Percentiles rank a stretch among this genome's conserved stretches.
These are phyloP conservation scores for Colletotrichum sojae DNA, from an alignment of 2,329 filamentous ascomycete genomes.

Conservation along the genomic window DNA sequence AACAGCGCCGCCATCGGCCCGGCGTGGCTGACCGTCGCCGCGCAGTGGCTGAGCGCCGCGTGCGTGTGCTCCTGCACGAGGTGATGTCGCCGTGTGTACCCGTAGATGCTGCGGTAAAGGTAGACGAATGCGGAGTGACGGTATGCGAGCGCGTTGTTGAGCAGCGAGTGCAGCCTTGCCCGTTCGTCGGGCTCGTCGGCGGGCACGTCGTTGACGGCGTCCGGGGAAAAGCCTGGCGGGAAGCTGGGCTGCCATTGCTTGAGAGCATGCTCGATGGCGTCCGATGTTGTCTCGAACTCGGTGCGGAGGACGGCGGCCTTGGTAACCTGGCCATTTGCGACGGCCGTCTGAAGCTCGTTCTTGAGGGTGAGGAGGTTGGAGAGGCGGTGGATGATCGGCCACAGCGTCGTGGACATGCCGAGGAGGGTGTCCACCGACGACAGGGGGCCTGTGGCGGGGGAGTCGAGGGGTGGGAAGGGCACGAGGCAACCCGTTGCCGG, in stretches of 20 bases:
- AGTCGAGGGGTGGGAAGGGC: constrained; percentile 63
- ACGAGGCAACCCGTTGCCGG: constrained; percentile 62
- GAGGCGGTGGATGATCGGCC: constrained; percentile 74
- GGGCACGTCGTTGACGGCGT: constrained; percentile 40
- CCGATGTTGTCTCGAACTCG: constrained; percentile 65
- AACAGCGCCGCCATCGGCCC: constrained; percentile 76
- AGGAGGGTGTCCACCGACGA: constrained; percentile 71
- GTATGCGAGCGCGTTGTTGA: constrained; percentile 73
- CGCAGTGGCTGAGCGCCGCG: constrained; percentile 66
- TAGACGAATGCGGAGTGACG: constrained; percentile 72
- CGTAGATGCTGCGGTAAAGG: constrained; percentile 69
- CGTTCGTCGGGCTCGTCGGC: constrained; percentile 52
- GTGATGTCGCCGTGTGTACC: constrained; percentile 60
- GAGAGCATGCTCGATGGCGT: constrained; percentile 69
- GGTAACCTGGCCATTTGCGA: constrained; percentile 56
- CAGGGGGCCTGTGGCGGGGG: constrained; percentile 61
- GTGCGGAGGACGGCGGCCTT: constrained; percentile 64
- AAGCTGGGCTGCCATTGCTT: constrained; percentile 69
- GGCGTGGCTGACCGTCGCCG: constrained; percentile 66
- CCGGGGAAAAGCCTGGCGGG: constrained; percentile 54
- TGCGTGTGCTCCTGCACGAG: constrained; percentile 69
- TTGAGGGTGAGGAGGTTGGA: constrained; percentile 69
- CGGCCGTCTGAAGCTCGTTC: constrained; percentile 63
- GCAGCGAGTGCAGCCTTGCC: constrained; percentile 65
- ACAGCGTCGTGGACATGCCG: constrained; percentile 73